A percentile compares a stretch with the other conserved stretches of the same genome.
Evolutionary conservation across 2,329 filamentous ascomycete species (phyloP).

Genomic region (Penicillium sp.): DNA sequence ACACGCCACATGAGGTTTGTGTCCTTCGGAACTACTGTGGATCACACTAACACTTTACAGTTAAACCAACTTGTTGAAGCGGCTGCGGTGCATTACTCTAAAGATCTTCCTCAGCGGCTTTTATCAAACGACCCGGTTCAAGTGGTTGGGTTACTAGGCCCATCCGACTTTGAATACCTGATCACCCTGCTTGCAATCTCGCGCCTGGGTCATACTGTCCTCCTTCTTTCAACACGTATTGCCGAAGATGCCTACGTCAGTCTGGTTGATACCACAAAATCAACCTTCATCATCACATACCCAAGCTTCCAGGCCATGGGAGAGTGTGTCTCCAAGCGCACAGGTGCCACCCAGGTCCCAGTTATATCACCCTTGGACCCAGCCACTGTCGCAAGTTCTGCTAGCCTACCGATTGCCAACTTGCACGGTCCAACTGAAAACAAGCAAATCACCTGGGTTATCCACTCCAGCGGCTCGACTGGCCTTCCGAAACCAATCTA

Average conservation of each 20-base stretch:
- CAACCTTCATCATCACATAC: slow-evolving; percentile 21
- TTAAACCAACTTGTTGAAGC: slow-evolving; percentile 19
- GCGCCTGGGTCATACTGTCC: slow-evolving; percentile 25
- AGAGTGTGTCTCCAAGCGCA: slow-evolving; percentile 19
- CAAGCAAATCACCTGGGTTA: slow-evolving; percentile 38
- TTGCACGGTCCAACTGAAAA: slow-evolving; percentile 8
- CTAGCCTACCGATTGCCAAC: slow-evolving; percentile 7
- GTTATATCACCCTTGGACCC: background rate
- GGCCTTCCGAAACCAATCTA: slow-evolving; percentile 65
- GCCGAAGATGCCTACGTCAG: slow-evolving; percentile 24
- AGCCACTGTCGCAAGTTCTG: background rate
- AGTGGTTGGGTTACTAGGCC: slow-evolving; percentile 24
- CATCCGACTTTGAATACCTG: slow-evolving; percentile 26
- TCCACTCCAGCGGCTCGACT: slow-evolving; percentile 60
- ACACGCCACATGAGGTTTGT: background rate
- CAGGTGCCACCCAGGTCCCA: slow-evolving; percentile 2
- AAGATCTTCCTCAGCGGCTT: slow-evolving; percentile 16
- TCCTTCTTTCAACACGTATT: slow-evolving; percentile 26
- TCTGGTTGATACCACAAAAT: slow-evolving; percentile 20
- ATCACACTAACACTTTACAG: slow-evolving; percentile 1
- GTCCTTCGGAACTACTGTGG: too few species aligned
- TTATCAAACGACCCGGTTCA: slow-evolving; percentile 22
- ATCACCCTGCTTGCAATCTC: slow-evolving; percentile 23
- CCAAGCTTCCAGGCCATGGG: slow-evolving; percentile 20
- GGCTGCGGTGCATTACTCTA: slow-evolving; percentile 18